Percentiles rank a stretch among this genome's conserved stretches.
Evolutionary conservation across 1,284 basidiomycete genomes (phyloP).

Genomic region (Chondrostereum purpureum): DNA sequence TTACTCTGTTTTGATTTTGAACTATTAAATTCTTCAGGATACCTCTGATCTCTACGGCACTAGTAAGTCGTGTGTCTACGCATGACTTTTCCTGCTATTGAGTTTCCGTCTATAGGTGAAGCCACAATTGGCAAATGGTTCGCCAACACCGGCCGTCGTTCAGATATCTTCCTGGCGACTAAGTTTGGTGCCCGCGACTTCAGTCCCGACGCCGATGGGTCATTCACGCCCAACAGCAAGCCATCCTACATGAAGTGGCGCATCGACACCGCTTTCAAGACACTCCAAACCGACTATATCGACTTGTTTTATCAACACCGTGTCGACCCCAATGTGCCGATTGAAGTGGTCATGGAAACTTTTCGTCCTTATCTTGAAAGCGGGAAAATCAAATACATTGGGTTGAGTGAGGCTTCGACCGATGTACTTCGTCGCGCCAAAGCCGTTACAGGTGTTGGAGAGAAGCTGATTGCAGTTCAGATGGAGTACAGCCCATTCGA

Average conservation of each 20-base stretch:
- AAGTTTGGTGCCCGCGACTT: neutral
- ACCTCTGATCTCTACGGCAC: neutral
- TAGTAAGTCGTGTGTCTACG: neutral
- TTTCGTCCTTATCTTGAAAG: constrained; percentile 32
- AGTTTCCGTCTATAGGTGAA: constrained; percentile 3
- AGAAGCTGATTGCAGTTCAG: constrained; percentile 31
- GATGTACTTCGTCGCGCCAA: constrained; percentile 46
- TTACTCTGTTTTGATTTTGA: no score
- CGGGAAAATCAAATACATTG: constrained; percentile 43
- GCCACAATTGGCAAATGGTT: constrained; percentile 1
- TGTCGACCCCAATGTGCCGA: constrained; percentile 25
- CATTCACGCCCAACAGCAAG: neutral
- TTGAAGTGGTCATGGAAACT: constrained; percentile 30
- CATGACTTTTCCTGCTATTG: neutral
- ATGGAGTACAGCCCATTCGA: constrained; percentile 48
- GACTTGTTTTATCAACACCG: constrained; percentile 10
- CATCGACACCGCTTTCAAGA: neutral
- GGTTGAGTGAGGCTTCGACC: constrained; percentile 42
- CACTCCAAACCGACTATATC: neutral
- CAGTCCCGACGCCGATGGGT: neutral
- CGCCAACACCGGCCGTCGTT: neutral
- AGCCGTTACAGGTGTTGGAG: constrained; percentile 51
- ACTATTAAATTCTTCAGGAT: constrained; percentile 1
- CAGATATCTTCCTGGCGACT: neutral
- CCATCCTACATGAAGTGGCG: neutral